Base-by-base conservation (phyloP, 352 stramenopile genomes). In the Nothophytophthora sp. region DNA sequence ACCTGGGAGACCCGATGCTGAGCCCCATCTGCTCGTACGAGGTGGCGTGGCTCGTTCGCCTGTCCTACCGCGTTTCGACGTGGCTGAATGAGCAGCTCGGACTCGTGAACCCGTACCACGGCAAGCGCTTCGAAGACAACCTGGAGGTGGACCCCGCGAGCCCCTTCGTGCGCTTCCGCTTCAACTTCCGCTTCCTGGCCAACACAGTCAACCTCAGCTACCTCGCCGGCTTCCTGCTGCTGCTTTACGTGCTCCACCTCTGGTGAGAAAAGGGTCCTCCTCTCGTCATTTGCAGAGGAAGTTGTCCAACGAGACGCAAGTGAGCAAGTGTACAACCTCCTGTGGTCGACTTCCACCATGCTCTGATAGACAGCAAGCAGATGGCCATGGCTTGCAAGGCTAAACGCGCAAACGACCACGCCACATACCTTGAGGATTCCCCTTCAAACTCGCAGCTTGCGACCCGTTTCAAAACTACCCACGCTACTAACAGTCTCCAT, bases 161-260 rank as follows among this genome's bases (percentile, higher is more conserved):
- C 38, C 50, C 51, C 7, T 74, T 77, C 28, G 55, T 60, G 30
- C 42, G 52, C 12, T 95, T 95, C 60, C 82, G 81, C 22, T 90
- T 93, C 65, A 92, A 95, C 64, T 73, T 95, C 41, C 85, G 85
- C 56, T 95, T 92, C 59, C 70, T 95, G 33, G 85, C 85, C 24
- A 91, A 75, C 70, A 93, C 89, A 51, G 63, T 82, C n/a, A 95
- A 95, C 66, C 73, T 95, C 30, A 67, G 63, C 33, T 89, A 81
- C 34, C 67, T 95, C 12, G 43, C 54, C 5, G 61, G 50, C 18
- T 75, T 91, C 10, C 24, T 92, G 15, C 47, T 85, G 19, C 40
- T 92, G 32, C 36, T 92, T 9, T 93, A 92, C 50, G 54, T 79
- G 51, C 50, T 92, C 15, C 77, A 87, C 56, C 60, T 90, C 28